phyloP scores from a whole-genome alignment of 2,329 filamentous ascomycete genomes.

The Bretziella fagacearum region DNA sequence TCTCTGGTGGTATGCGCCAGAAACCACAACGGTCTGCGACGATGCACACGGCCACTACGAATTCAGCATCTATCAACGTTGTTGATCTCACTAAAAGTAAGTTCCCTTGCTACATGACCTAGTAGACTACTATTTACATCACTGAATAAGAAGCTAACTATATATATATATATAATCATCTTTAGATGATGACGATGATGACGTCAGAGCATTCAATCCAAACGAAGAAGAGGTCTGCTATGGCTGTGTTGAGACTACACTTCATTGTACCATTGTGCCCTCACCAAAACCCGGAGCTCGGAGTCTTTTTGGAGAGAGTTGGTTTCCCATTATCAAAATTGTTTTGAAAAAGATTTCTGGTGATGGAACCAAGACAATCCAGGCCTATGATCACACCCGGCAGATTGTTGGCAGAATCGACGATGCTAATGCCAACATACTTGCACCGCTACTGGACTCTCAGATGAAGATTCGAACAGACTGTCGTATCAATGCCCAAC shows the following conservation, averaged over 20 bases:
- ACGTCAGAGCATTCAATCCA: constrained; percentile 40
- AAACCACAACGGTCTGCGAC: not conserved
- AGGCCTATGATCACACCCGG: constrained; percentile 55
- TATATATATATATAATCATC: constrained; percentile 16
- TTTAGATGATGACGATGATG: constrained; percentile 35
- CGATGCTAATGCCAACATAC: constrained; percentile 42
- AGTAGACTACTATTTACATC: too few species aligned
- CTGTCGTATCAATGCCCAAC: constrained; percentile 51
- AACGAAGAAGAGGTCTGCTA: constrained; percentile 62
- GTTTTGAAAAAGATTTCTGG: constrained; percentile 43
- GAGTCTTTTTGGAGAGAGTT: constrained; percentile 37
- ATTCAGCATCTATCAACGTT: not conserved
- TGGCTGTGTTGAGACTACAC: constrained; percentile 52
- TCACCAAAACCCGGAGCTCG: constrained; percentile 47
- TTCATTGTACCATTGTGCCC: constrained; percentile 53
- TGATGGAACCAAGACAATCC: constrained; percentile 42
- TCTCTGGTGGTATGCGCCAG: not conserved
- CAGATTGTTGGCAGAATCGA: constrained; percentile 65
- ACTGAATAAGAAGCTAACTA: constrained; percentile 22
- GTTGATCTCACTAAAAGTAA: too few species aligned
- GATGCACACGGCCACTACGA: not conserved
- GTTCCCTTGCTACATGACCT: too few species aligned
- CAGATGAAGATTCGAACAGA: constrained; percentile 49
- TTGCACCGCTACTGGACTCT: constrained; percentile 59
- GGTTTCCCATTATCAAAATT: constrained; percentile 62